Percentiles rank a stretch among this genome's conserved stretches.
These are phyloP conservation scores for Fomitopsis palustris DNA, from an alignment of 1,284 basidiomycete species.

Conservation along the genomic window DNA sequence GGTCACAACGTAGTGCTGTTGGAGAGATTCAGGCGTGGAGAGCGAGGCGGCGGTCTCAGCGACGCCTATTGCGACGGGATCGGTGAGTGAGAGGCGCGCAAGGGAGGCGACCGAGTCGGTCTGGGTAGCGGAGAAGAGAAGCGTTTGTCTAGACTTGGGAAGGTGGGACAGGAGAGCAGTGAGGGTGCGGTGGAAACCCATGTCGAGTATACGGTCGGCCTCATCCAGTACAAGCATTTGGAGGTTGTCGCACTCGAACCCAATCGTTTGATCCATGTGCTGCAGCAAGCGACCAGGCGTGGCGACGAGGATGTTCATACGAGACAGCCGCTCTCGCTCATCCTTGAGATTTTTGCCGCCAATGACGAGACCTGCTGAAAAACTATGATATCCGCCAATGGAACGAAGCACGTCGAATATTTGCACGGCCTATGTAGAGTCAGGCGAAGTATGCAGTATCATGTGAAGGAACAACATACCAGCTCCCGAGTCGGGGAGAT, in stretches of 20 bases:
- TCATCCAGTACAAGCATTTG: conserved; percentile 97
- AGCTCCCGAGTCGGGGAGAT: conserved; percentile 96
- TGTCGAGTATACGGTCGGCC: conserved; percentile 94
- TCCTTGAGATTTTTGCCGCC: conserved; percentile 96
- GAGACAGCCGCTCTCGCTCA: conserved; percentile 81
- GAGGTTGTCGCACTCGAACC: conserved; percentile 88
- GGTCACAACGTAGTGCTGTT: conserved; percentile 90
- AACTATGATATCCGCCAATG: conserved; percentile 88
- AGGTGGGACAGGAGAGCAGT: conserved; percentile 90
- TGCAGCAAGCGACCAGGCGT: conserved; percentile 95
- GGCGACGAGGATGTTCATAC: conserved; percentile 98
- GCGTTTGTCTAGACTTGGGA: conserved; percentile 83
- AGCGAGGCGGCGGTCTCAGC: conserved; percentile 40
- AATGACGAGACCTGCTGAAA: conserved; percentile 95
- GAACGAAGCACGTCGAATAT: conserved; percentile 95
- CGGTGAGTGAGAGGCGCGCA: conserved; percentile 85
- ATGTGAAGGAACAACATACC: conserved; percentile 39
- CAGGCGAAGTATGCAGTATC: not conserved
- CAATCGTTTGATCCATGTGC: conserved; percentile 97
- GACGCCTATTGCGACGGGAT: conserved; percentile 78
- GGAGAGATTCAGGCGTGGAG: conserved; percentile 68
- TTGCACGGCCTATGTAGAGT: conserved; percentile 74
- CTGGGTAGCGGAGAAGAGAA: conserved; percentile 97
- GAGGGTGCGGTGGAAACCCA: conserved; percentile 90
- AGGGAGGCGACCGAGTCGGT: conserved; percentile 89